These are phyloP conservation scores for Priceomyces haplophilus DNA, from an alignment of 805 yeast species.

Conservation along the genomic window DNA sequence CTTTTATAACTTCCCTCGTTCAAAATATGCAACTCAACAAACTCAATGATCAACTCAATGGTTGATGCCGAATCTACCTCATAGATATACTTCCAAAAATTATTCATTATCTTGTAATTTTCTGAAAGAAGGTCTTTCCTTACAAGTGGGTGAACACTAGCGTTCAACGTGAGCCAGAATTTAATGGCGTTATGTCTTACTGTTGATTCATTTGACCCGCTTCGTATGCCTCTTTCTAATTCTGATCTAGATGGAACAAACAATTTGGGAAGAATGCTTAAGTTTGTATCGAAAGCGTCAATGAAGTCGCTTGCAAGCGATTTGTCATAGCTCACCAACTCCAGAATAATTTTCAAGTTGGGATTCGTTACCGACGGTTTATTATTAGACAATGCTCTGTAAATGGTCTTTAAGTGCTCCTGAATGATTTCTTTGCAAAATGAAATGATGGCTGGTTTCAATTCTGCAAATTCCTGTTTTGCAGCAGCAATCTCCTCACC, in stretches of 20 bases:
- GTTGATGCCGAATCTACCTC: slow-evolving; percentile 49
- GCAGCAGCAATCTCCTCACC: slow-evolving; percentile 1
- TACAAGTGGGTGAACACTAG: slow-evolving; percentile 47
- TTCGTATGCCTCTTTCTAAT: slow-evolving; percentile 31
- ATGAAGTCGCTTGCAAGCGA: slow-evolving; percentile 54
- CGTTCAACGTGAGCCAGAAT: slow-evolving; percentile 57
- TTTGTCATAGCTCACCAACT: slow-evolving; percentile 48
- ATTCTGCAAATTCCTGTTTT: slow-evolving; percentile 8
- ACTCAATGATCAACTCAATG: slow-evolving; percentile 39
- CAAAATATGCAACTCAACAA: slow-evolving; percentile 51
- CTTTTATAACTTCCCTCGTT: slow-evolving; percentile 60
- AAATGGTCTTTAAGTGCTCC: slow-evolving; percentile 58
- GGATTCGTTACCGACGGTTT: slow-evolving; percentile 63
- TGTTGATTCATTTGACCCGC: slow-evolving; percentile 26
- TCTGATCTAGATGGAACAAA: slow-evolving; percentile 53
- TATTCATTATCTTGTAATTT: slow-evolving; percentile 53
- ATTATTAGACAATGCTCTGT: slow-evolving; percentile 59
- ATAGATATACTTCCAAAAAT: slow-evolving; percentile 63
- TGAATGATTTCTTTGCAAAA: slow-evolving; percentile 53
- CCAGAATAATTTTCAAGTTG: slow-evolving; percentile 52
- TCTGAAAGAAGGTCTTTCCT: slow-evolving; percentile 63
- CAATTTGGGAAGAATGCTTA: slow-evolving; percentile 59
- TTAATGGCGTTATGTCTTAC: slow-evolving; percentile 58
- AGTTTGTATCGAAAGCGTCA: slow-evolving; percentile 64
- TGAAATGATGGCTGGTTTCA: slow-evolving; percentile 20